Evolutionary conservation across 805 yeast species (phyloP).

Genomic region (Maudiozyma serrabonitensis): DNA sequence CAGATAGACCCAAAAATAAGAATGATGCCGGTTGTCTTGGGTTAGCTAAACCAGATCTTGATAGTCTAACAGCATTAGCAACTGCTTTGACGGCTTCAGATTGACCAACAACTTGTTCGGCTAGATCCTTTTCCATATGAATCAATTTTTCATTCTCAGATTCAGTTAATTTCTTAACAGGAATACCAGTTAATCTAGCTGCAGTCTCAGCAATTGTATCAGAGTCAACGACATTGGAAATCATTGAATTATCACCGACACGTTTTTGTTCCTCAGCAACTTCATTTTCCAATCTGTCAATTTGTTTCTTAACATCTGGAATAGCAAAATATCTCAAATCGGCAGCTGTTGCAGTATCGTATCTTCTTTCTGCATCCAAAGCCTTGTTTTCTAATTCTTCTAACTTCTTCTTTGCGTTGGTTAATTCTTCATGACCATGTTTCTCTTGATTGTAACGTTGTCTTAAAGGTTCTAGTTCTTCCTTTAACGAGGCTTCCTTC

Average conservation of each 20-base stretch:
- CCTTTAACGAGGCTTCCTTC: slow-evolving; percentile 74
- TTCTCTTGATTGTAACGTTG: slow-evolving; percentile 81
- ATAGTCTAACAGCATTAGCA: slow-evolving; percentile 84
- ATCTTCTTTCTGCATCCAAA: slow-evolving; percentile 92
- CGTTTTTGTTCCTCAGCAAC: slow-evolving; percentile 69
- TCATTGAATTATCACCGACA: slow-evolving; percentile 52
- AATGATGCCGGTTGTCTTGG: slow-evolving; percentile 96
- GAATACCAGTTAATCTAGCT: slow-evolving; percentile 93
- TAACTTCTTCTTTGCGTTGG: slow-evolving; percentile 77
- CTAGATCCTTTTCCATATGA: slow-evolving; percentile 82
- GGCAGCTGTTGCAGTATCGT: slow-evolving; percentile 89
- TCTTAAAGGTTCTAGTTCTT: slow-evolving; percentile 73
- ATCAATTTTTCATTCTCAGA: slow-evolving; percentile 91
- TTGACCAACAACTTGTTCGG: slow-evolving; percentile 87
- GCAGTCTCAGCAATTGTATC: slow-evolving; percentile 96
- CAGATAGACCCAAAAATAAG: slow-evolving; percentile 88
- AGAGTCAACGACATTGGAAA: slow-evolving; percentile 82
- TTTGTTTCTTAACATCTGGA: slow-evolving; percentile 77
- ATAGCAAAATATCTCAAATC: slow-evolving; percentile 95
- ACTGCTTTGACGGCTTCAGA: slow-evolving; percentile 93
- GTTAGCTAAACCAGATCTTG: slow-evolving; percentile 90
- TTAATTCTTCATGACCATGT: slow-evolving; percentile 83
- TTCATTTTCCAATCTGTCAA: slow-evolving; percentile 61
- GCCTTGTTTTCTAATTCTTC: slow-evolving; percentile 93
- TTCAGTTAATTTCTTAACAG: slow-evolving; percentile 87